Conservation (phyloP, 352 stramenopile genomes). For the Saprolegnia diclina region DNA sequence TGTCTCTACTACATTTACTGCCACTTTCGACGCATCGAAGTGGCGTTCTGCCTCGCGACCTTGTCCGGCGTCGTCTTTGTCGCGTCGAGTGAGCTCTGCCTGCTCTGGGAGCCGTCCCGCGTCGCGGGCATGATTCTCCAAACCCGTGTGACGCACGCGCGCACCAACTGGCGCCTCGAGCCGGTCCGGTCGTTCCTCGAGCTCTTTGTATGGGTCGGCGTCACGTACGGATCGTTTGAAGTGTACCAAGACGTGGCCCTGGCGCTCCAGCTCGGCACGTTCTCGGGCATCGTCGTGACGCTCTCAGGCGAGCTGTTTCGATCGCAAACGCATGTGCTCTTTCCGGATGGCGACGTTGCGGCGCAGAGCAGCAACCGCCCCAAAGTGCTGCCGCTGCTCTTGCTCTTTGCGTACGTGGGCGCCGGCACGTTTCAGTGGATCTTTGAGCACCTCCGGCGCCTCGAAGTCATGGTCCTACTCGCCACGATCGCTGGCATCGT, state of each 20-base stretch:
- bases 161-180: constrained; percentile 68
- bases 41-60: constrained; percentile 72
- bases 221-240: constrained; percentile 71
- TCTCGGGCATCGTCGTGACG: constrained; percentile 73
- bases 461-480: constrained; percentile 74
- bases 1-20: constrained; percentile 77
- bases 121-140: constrained; percentile 69
- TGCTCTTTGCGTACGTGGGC: constrained; percentile 80
- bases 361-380: constrained; percentile 24
- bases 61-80: constrained; percentile 75
- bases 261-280: constrained; percentile 72
- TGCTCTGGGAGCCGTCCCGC: constrained; percentile 76
- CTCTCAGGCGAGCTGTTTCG: constrained; percentile 71
- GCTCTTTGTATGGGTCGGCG: constrained; percentile 73
- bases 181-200: constrained; percentile 77
- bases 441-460: constrained; percentile 78
- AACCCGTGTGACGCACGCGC: constrained; percentile 63
- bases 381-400: constrained; percentile 43
- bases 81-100: constrained; percentile 68
- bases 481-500: constrained; percentile 71
- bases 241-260: constrained; percentile 78
- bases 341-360: not conserved
- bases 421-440: constrained; percentile 86
- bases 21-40: constrained; percentile 80
- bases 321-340: constrained; percentile 31